phyloP scores from a whole-genome alignment of 192 early-diverging fungal species.

The Backusella morwellensis region DNA sequence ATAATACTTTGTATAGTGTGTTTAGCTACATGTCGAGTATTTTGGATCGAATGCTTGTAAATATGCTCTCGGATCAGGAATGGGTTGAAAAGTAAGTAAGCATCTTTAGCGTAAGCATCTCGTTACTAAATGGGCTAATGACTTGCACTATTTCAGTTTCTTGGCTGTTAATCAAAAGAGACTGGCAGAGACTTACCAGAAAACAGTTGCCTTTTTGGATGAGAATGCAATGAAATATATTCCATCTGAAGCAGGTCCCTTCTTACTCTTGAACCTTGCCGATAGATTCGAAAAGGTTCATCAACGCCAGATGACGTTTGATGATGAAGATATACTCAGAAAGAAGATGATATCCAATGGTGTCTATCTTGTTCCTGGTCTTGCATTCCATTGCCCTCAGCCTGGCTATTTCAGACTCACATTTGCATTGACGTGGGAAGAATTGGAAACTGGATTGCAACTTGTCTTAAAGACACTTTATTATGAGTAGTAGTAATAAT shows the following conservation, averaged over 20 bases:
- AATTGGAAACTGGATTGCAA: constrained; percentile 46
- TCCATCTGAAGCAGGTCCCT: constrained; percentile 69
- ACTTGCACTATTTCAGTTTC: constrained; percentile 29
- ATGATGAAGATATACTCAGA: constrained; percentile 53
- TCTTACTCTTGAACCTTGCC: constrained; percentile 63
- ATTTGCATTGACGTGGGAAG: constrained; percentile 48
- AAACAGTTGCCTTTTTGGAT: constrained; percentile 39
- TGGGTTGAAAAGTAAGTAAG: constrained; percentile 51
- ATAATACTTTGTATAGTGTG: constrained; percentile 26
- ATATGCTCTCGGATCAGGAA: constrained; percentile 52
- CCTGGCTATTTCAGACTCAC: constrained; percentile 68
- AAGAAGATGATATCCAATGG: constrained; percentile 44
- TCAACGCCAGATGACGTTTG: constrained; percentile 16
- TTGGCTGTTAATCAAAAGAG: constrained; percentile 54
- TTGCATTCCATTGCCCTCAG: constrained; percentile 59
- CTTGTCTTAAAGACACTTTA: constrained; percentile 1
- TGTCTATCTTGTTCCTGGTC: constrained; percentile 68
- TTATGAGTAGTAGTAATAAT: not conserved
- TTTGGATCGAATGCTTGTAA: constrained; percentile 55
- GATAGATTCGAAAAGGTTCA: constrained; percentile 20
- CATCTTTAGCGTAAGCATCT: too few relatives aligned
- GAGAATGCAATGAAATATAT: constrained; percentile 50
- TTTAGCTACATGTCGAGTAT: constrained; percentile 66
- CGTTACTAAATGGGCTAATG: not conserved
- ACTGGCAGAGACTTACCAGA: constrained; percentile 53